Evolutionary conservation across 1,284 basidiomycete species (phyloP).

Genomic region (Ceratobasidium sp.): DNA sequence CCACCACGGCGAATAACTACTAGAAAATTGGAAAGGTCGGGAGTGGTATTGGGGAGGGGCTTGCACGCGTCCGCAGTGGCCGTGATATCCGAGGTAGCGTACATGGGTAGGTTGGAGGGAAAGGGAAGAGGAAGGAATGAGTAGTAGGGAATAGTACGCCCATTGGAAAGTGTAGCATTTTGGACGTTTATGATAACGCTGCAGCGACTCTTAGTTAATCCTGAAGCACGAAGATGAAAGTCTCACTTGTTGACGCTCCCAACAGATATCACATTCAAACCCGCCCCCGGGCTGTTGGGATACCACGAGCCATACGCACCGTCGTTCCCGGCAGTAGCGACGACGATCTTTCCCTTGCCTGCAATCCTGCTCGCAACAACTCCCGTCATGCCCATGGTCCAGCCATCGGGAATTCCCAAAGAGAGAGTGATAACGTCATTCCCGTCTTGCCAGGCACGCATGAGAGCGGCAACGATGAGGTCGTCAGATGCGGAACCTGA

Average conservation of each 20-base stretch:
- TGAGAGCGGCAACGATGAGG: conserved; percentile 40
- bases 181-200: background rate
- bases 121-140: conserved; percentile 36
- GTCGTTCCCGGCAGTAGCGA: conserved; percentile 40
- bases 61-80: conserved; percentile 60
- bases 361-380: conserved; percentile 49
- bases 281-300: conserved; percentile 35
- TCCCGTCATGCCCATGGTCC: conserved; percentile 48
- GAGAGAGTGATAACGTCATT: conserved; percentile 55
- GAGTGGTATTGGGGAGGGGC: conserved; percentile 59
- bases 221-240: background rate
- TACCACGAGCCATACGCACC: conserved; percentile 40
- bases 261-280: conserved; percentile 38
- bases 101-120: conserved; percentile 40
- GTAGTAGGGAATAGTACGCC: background rate
- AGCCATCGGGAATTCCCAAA: conserved; percentile 49
- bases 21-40: conserved; percentile 57
- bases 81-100: conserved; percentile 44
- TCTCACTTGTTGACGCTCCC: conserved; percentile 39
- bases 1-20: conserved; percentile 61
- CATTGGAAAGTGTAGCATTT: background rate
- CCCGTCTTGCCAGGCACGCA: conserved; percentile 46
- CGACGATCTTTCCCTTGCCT: conserved; percentile 47
- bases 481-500: conserved; percentile 25
- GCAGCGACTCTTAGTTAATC: background rate